Base-by-base conservation (phyloP, 345 rosid genomes). In the Hirschfeldia incana region DNA sequence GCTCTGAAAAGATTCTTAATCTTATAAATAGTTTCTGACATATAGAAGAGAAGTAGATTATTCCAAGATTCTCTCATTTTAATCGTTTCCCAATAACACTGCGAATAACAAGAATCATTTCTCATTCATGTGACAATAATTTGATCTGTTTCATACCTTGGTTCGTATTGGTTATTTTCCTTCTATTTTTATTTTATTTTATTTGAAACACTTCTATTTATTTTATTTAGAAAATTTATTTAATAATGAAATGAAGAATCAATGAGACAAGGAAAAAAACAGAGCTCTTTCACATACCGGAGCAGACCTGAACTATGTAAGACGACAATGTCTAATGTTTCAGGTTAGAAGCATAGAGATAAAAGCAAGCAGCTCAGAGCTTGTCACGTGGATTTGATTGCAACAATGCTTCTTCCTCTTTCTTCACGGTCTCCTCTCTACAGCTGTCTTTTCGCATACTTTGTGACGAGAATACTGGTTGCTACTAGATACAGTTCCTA, bases 401-500 rank as follows among this genome's bases (percentile, higher is more conserved):
- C 80, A 92, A 75, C 17, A 84, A 53, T 42, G 81, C 81, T 65
- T 88, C 97, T 13, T 86, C 94, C 64, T 87, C 89, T 66, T 12
- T 83, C 81, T 88, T 89, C 77, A 90, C 79, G 9, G 79, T 73
- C 75, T 86, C 91, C 39, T 21, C 6, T 33, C 39, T 8, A 6
- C 69, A 95, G 94, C 85, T 88, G 83, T 85, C 87, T 85, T 84
- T 88, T 95, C 0, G 98, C 97, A 74, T 88, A 92, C 59, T 85
- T 80, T 0, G 98, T 94, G 74, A 89, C 78, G 44, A 90, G 57
- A 71, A 90, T 78, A 26, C 97, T 87, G 27, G 96, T 81, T 33
- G 78, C 88, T 21, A 21, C 21, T 21, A 21, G 21, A 21, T 46
- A 91, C 94, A 53, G 94, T 87, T 53, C 67, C 84, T 73, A 84